These are phyloP conservation scores for Saccharomyces hybrid DNA, from an alignment of 1,139 yeast genomes.

Conservation along the genomic window DNA sequence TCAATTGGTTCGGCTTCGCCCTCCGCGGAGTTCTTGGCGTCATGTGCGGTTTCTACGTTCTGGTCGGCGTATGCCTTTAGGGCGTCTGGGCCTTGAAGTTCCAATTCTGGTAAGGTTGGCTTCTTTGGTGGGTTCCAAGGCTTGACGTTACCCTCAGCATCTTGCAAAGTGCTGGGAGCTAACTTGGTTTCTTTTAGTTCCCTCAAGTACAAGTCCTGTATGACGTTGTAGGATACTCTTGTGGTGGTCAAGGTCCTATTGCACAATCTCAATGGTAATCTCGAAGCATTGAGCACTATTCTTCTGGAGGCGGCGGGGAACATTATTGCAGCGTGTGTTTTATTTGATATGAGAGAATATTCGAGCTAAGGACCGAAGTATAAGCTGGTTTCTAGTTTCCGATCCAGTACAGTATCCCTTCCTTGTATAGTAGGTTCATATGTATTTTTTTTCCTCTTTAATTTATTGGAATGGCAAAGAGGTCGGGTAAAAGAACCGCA, in stretches of 20 bases:
- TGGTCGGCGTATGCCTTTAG: conserved; percentile 67
- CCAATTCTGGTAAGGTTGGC: conserved; percentile 72
- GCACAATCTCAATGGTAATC: neutral
- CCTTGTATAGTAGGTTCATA: neutral
- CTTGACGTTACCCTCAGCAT: conserved; percentile 72
- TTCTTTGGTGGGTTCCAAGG: conserved; percentile 73
- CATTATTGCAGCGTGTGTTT: neutral
- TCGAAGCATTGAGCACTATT: neutral
- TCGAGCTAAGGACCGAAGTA: neutral
- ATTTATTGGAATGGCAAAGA: neutral
- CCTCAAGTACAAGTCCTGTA: conserved; percentile 79
- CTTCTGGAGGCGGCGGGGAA: neutral
- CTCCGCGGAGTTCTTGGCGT: neutral
- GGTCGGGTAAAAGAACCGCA: neutral
- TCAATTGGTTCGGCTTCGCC: conserved; percentile 33
- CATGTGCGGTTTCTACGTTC: conserved; percentile 58
- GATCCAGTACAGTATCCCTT: neutral
- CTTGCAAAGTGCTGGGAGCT: conserved; percentile 61
- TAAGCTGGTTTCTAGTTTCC: neutral
- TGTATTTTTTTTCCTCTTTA: neutral
- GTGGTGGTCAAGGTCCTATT: conserved; percentile 3
- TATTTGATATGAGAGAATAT: neutral
- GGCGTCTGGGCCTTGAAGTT: conserved; percentile 44
- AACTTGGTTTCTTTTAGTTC: conserved; percentile 88
- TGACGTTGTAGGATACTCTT: conserved; percentile 38